phyloP scores from a whole-genome alignment of 257 asterid species.

The Misopates orontium region DNA sequence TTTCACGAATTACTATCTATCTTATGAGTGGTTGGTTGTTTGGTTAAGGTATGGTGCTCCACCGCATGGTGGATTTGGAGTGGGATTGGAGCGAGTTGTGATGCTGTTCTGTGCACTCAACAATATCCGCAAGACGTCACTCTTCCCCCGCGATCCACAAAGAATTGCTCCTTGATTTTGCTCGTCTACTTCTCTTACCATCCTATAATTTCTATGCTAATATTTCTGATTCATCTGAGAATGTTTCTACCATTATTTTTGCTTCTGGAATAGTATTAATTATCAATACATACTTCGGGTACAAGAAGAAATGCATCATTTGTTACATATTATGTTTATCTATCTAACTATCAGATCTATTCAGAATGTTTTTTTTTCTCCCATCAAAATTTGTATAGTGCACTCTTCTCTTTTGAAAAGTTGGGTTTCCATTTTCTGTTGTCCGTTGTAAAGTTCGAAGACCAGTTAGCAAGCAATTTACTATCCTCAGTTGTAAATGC shows the following conservation, averaged over 20 bases:
- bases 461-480: too few relatives aligned
- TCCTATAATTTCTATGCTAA: too few relatives aligned
- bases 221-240: not conserved
- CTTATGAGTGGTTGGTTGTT: not conserved
- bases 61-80: conserved; percentile 66
- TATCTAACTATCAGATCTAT: too few relatives aligned
- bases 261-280: not conserved
- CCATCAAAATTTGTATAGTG: too few relatives aligned
- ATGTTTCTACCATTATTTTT: conserved; percentile 2
- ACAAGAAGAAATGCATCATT: not conserved
- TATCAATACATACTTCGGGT: not conserved
- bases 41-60: conserved; percentile 55
- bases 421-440: too few relatives aligned
- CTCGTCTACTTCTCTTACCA: not conserved
- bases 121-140: conserved; percentile 56
- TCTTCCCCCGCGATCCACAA: conserved; percentile 60
- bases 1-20: not conserved
- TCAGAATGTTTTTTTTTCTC: too few relatives aligned
- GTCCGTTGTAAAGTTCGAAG: too few relatives aligned
- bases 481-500: too few relatives aligned
- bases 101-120: conserved; percentile 60
- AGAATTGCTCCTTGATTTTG: conserved; percentile 40
- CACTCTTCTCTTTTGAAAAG: too few relatives aligned
- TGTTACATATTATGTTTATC: not conserved
- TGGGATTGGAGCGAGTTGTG: conserved; percentile 57